Base-by-base conservation (phyloP, 176 grass and related monocot species). In the Eleusine coracana region DNA sequence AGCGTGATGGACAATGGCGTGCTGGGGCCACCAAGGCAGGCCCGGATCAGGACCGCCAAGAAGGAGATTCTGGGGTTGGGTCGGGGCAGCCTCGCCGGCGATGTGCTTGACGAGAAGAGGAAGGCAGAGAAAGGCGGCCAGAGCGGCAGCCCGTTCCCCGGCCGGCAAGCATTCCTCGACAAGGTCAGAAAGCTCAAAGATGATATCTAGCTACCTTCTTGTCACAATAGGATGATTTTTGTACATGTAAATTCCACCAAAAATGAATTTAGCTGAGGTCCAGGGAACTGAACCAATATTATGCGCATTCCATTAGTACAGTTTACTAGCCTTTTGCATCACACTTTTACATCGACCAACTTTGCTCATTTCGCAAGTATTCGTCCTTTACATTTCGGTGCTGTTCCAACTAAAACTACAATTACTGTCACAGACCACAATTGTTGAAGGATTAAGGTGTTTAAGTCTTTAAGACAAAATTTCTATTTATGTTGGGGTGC, bases 161-260 rank as follows among this genome's bases (percentile, higher is more conserved):
- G 86, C 37, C 75, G 83, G 23, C 83, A 82, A 60, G 44, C 87
- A 6, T 85, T 92, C 50, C 75, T 92, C 3, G 75, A 92, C 69
- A 92, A 83, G 64, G 80, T 86, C 13, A 85, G 69, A 61, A 84
- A 89, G 27, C 73, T 86, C 48, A 86, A 82, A 66, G 83, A 59
- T 36, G 73, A 85, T 68, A 64, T 31, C 7, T 80, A 0, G 16
- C 61, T 59, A 25, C 25, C 25, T 61, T 69, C 40, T 18, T 7
- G 62, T 40, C 45, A 3, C 5, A 61, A 20, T 29, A 45, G 59
- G 20, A 7, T 59, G 58, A 74, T 10, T 59, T 45, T 59, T 45
- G 10, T 71, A 50, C 66, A 38, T 71, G 73, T 49, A 79, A 28
- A 29, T 39, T 76, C 13, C 52, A 25, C 17, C 0, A 4, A n/a